These are phyloP conservation scores for Colletotrichum simmondsii DNA, from an alignment of 2,329 filamentous ascomycete species.

Conservation along the genomic window DNA sequence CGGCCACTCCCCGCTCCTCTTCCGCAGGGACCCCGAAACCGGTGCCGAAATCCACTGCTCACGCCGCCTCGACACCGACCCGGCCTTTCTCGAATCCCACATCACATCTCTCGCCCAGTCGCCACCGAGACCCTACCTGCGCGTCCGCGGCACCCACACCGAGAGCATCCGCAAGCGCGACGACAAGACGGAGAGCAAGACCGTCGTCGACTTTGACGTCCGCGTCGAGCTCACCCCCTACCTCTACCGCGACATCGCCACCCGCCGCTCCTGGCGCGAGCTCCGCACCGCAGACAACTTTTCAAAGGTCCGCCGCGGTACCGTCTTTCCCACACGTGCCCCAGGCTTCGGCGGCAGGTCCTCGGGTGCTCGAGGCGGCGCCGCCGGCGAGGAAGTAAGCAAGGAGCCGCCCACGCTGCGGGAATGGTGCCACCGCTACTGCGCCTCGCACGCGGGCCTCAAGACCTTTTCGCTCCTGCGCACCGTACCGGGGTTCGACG, in stretches of 20 bases:
- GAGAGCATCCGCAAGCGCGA: slow-evolving; percentile 53
- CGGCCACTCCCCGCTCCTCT: slow-evolving; percentile 40
- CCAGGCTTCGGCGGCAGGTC: slow-evolving; percentile 51
- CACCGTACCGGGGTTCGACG: slow-evolving; percentile 70
- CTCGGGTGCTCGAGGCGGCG: slow-evolving; percentile 15
- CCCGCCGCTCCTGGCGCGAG: slow-evolving; percentile 51
- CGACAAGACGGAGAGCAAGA: slow-evolving; percentile 57
- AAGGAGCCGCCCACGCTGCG: slow-evolving; percentile 28
- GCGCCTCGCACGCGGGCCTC: slow-evolving; percentile 65
- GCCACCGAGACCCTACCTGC: slow-evolving; percentile 65
- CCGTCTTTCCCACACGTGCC: slow-evolving; percentile 63
- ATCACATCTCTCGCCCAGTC: slow-evolving; percentile 54
- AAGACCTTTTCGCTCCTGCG: slow-evolving; percentile 66
- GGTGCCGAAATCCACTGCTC: slow-evolving; percentile 57
- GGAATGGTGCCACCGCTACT: slow-evolving; percentile 78
- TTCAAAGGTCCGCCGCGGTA: slow-evolving; percentile 74
- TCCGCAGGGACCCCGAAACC: slow-evolving; percentile 44
- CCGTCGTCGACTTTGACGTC: slow-evolving; percentile 69
- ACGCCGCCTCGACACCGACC: slow-evolving; percentile 56
- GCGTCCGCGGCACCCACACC: slow-evolving; percentile 63
- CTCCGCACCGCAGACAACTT: slow-evolving; percentile 66
- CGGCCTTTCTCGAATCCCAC: slow-evolving; percentile 54
- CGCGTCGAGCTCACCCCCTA: slow-evolving; percentile 68
- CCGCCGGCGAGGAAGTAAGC: background rate
- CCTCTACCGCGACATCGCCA: slow-evolving; percentile 58